Base-by-base conservation (phyloP, 306 rosid species). In the Quercus engelmannii region DNA sequence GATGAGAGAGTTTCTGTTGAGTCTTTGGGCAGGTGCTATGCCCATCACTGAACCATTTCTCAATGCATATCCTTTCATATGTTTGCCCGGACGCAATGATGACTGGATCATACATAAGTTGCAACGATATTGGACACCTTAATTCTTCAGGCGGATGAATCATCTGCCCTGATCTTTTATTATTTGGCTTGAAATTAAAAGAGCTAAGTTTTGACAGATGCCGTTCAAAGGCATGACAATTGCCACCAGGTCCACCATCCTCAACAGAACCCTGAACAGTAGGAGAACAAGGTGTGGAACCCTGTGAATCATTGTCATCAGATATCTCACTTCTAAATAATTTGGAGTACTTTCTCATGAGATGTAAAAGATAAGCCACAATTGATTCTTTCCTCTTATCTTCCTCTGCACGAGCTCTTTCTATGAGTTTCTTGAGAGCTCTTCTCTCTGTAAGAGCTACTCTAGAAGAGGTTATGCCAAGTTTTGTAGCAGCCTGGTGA, bases 201-300 rank as follows among this genome's bases (percentile, higher is more conserved):
- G 93, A 90, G 85, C 90, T 76, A 49, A 84, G 82, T 84, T 91
- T 96, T 72, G 99, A 88, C 70, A 96, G 76, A 75, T 96, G 98
- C 31, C 90, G 86, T 69, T 93, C 97, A 85, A 96, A 93, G 70
- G 89, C 86, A 33, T 87, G 96, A 77, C 82, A 79, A 49, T 88
- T 89, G 77, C 81, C 87, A 71, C 76, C 78, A 13, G 91, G 86
- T 69, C 80, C 86, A 69, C 69, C 65, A 21, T 90, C 93, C 80
- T 91, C 98, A 4, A 83, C 68, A 56, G 89, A 88, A 80, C 97
- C 91, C 78, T 74, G 91, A 81, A 96, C 83, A 67, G 97, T 88
- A 75, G 99, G 99, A 83, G 99, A 93, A 89, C 99, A 96, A 76
- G 99, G 98, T 18, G 90, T 85, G 74, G 99, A 96, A 79, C 98